Conservation (phyloP, 345 rosid species). For the Acer saccharum region DNA sequence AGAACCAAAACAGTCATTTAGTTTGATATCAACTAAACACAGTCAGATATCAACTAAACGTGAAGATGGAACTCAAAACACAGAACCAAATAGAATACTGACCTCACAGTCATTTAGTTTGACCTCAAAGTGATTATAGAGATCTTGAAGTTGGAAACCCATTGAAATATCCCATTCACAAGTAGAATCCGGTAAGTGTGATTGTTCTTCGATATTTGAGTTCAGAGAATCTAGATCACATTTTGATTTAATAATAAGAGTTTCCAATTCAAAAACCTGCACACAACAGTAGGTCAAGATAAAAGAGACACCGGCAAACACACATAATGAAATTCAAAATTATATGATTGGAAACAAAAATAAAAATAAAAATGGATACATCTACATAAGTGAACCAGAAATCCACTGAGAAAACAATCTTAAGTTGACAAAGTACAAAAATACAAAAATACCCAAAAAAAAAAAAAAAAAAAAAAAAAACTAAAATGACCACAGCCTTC, state of each 20-base stretch:
- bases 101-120: conserved; percentile 65
- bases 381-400: background rate
- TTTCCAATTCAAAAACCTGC: conserved; percentile 59
- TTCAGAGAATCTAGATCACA: conserved; percentile 33
- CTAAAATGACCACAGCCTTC: background rate
- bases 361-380: background rate
- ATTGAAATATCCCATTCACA: conserved; percentile 22
- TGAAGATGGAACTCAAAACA: conserved; percentile 7
- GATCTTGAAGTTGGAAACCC: conserved; percentile 46
- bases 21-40: no score
- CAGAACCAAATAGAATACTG: conserved; percentile 20
- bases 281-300: conserved; percentile 23
- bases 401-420: background rate
- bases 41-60: background rate
- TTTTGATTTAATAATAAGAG: conserved; percentile 46
- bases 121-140: conserved; percentile 62
- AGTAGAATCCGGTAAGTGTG: conserved; percentile 35
- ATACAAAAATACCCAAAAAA: background rate
- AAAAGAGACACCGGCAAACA: conserved; percentile 8
- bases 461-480: no score
- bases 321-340: conserved; percentile 6
- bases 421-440: background rate
- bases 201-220: conserved; percentile 37
- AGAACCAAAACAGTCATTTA: background rate
- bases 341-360: background rate